These are phyloP conservation scores for Stachybotrys chartarum DNA, from an alignment of 2,329 filamentous ascomycete genomes.

Conservation along the genomic window DNA sequence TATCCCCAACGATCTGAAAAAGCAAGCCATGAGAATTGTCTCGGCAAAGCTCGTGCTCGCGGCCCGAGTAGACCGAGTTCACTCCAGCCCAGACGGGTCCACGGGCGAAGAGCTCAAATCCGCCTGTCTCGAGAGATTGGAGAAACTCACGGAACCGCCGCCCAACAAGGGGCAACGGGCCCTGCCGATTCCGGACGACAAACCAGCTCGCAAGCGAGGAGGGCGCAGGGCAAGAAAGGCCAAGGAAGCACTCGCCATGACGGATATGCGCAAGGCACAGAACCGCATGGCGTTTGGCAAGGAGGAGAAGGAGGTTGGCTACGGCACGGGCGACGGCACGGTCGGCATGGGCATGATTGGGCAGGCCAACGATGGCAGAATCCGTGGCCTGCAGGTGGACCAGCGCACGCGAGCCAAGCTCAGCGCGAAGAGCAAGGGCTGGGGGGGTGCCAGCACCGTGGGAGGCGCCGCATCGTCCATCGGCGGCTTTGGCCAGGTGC, in stretches of 20 bases:
- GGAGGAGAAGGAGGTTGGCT: slow-evolving; percentile 89
- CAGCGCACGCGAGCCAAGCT: slow-evolving; percentile 89
- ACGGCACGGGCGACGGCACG: slow-evolving; percentile 77
- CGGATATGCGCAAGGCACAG: slow-evolving; percentile 89
- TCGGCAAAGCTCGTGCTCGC: slow-evolving; percentile 91
- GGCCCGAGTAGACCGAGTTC: slow-evolving; percentile 80
- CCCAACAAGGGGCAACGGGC: slow-evolving; percentile 84
- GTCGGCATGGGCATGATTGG: slow-evolving; percentile 95
- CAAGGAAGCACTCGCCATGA: slow-evolving; percentile 96
- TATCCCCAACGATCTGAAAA: slow-evolving; percentile 80
- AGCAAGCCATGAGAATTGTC: slow-evolving; percentile 91
- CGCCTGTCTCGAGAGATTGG: slow-evolving; percentile 76
- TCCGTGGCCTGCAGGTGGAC: slow-evolving; percentile 84
- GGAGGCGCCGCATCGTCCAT: slow-evolving; percentile 72
- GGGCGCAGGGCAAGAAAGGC: slow-evolving; percentile 85
- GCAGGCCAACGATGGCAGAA: slow-evolving; percentile 76
- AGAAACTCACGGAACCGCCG: slow-evolving; percentile 87
- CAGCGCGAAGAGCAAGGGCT: slow-evolving; percentile 91
- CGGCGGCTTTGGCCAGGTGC: slow-evolving; percentile 64
- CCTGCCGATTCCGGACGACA: slow-evolving; percentile 89
- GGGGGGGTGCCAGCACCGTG: slow-evolving; percentile 66
- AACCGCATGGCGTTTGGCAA: slow-evolving; percentile 95
- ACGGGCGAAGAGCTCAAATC: slow-evolving; percentile 76
- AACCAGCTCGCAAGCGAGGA: slow-evolving; percentile 86
- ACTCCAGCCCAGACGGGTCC: slow-evolving; percentile 73